phyloP scores from a whole-genome alignment of 1,284 basidiomycete genomes.

The Vanrija sp. region DNA sequence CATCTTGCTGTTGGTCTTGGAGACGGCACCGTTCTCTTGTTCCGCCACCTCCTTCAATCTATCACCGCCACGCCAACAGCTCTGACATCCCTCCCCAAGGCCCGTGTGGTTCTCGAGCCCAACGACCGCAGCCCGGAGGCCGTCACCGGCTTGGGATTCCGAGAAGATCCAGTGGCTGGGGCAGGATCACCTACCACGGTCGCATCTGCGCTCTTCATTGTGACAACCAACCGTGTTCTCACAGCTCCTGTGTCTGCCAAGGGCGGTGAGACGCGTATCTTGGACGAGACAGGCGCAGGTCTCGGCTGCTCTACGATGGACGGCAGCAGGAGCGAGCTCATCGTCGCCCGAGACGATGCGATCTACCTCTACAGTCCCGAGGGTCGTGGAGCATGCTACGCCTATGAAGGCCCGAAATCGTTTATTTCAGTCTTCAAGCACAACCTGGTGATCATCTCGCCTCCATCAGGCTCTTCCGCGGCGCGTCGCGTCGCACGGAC shows the following conservation, averaged over 20 bases:
- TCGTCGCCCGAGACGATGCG: conserved; percentile 87
- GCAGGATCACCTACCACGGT: not conserved
- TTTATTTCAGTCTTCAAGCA: conserved; percentile 65
- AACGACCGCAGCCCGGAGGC: conserved; percentile 65
- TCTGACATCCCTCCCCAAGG: conserved; percentile 71
- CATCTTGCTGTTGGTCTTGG: conserved; percentile 87
- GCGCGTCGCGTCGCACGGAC: not conserved
- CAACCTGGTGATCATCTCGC: conserved; percentile 84
- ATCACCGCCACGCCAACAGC: conserved; percentile 58
- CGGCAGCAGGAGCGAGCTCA: conserved; percentile 64
- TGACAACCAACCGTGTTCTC: conserved; percentile 81
- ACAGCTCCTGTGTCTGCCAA: conserved; percentile 60
- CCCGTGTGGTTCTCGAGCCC: conserved; percentile 68
- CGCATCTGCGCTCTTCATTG: conserved; percentile 68
- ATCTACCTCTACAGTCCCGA: conserved; percentile 82
- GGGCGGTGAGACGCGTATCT: conserved; percentile 61
- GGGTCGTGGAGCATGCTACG: conserved; percentile 78
- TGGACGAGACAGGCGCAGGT: conserved; percentile 82
- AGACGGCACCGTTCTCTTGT: conserved; percentile 90
- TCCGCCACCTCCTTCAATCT: conserved; percentile 85
- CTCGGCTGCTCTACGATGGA: conserved; percentile 82
- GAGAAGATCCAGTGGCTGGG: conserved; percentile 48
- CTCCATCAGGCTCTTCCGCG: conserved; percentile 61
- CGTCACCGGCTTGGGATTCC: conserved; percentile 86
- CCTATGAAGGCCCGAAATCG: conserved; percentile 67